Base-by-base conservation (phyloP, 108 stramenopile genomes). In the Nitzschia putrida region DNA sequence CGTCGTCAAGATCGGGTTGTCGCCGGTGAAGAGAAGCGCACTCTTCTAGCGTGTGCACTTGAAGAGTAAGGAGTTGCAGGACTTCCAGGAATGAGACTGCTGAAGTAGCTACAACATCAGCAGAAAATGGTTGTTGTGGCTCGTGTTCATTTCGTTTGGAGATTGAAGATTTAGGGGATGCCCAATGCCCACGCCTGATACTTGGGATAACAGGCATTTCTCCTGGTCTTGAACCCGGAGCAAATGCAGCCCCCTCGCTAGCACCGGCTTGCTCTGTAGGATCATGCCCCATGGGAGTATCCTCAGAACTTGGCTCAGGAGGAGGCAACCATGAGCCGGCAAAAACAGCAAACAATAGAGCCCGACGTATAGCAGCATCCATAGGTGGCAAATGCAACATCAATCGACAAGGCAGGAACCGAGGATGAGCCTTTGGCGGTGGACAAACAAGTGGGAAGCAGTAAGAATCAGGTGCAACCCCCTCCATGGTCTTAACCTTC, bases 21-120 rank as follows among this genome's bases (percentile, higher is more conserved):
- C 64, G 40, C 26, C 79, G 57, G 74, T 94, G 85, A 42, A 94
- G 75, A 50, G 73, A 82, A 26, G 88, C 85, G 66, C 90, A 91
- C 66, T 94, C 87, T 69, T 94, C 89, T 21, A 94, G 83, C 9
- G 90, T 91, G 66, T 95, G 92, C 25, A 89, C 85, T 77, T 95
- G 94, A 5, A 95, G 85, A 16, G 94, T 95, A 41, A 91, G 58
- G 38, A 95, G 78, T 49, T 95, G 94, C 29, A 95, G 72, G 9
- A 91, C 87, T 71, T 95, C 94, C 18, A 95, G 78, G 65, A 91
- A 91, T 7, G 91, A 92, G 29, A 91, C 88, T 24, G 92, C 86
- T 0, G 90, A 91, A 24, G 84, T 64, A 10, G 89, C 80, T 43
- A 93, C 88, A 57, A 82, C 78, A 20, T 82, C 79, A 5, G 87